A percentile compares a stretch with the other conserved stretches of the same genome.
phyloP scores from a whole-genome alignment of 1,139 yeast species.

The Kodamaea ohmeri region DNA sequence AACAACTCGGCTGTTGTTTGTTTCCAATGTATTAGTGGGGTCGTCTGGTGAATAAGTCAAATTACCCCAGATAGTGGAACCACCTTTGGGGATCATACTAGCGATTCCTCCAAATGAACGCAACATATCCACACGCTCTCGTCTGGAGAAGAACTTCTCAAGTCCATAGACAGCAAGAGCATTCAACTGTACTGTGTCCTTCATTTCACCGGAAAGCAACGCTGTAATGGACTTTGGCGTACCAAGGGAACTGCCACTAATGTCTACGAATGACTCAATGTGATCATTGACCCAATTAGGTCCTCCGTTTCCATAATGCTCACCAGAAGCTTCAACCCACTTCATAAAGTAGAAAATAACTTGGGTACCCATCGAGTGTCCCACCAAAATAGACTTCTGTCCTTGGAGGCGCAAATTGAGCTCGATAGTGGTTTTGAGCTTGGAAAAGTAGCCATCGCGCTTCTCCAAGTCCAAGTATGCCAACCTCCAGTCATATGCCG shows the following conservation, averaged over 20 bases:
- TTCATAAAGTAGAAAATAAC: constrained; percentile 82
- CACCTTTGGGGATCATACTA: constrained; percentile 96
- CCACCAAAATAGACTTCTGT: constrained; percentile 72
- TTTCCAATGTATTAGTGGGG: constrained; percentile 33
- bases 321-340: constrained; percentile 92
- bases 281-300: constrained; percentile 79
- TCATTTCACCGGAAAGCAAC: constrained; percentile 93
- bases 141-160: constrained; percentile 87
- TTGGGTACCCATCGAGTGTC: constrained; percentile 97
- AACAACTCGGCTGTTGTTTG: constrained; percentile 17
- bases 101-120: constrained; percentile 92
- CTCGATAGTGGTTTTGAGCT: constrained; percentile 73
- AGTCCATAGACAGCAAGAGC: constrained; percentile 91
- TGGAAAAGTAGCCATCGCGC: constrained; percentile 81
- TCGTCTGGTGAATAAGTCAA: constrained; percentile 61
- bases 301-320: constrained; percentile 84
- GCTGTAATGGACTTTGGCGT: constrained; percentile 95
- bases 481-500: constrained; percentile 94
- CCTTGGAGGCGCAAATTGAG: constrained; percentile 47
- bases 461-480: constrained; percentile 84
- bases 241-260: constrained; percentile 85
- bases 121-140: constrained; percentile 82
- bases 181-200: constrained; percentile 91
- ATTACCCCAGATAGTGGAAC: constrained; percentile 84
- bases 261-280: constrained; percentile 76